Evolutionary conservation across 352 stramenopile species (phyloP).

Genomic region (Thraustochytrium sp.): DNA sequence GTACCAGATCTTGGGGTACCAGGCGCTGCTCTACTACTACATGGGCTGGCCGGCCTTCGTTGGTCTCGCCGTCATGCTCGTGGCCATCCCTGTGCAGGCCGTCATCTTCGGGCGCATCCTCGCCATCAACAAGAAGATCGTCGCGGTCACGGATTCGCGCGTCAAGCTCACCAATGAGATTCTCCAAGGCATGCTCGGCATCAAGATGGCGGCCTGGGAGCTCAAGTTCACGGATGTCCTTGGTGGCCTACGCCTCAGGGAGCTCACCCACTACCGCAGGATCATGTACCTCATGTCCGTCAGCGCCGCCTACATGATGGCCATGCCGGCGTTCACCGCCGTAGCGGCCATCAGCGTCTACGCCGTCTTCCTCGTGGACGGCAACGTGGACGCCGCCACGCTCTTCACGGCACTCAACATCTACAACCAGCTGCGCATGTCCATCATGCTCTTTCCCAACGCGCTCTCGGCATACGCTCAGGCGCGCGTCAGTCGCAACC

Average conservation of each 20-base stretch:
- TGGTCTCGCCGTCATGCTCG: constrained; percentile 77
- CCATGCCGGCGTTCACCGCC: constrained; percentile 22
- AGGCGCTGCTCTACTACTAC: constrained; percentile 62
- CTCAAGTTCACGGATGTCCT: background rate
- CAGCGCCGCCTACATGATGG: constrained; percentile 33
- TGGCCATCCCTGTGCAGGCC: constrained; percentile 81
- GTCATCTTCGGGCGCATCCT: constrained; percentile 75
- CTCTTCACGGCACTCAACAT: constrained; percentile 27
- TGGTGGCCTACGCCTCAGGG: background rate
- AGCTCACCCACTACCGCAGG: background rate
- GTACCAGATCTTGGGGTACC: constrained; percentile 49
- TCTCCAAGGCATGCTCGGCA: constrained; percentile 80
- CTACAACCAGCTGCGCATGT: constrained; percentile 16
- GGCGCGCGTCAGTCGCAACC: background rate
- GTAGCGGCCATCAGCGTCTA: constrained; percentile 6
- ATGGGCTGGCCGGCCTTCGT: constrained; percentile 74
- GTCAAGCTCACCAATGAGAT: constrained; percentile 88
- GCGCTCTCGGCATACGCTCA: background rate
- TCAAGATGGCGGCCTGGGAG: constrained; percentile 92
- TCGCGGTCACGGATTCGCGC: constrained; percentile 69
- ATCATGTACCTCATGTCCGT: constrained; percentile 25
- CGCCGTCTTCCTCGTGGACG: background rate
- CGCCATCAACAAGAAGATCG: constrained; percentile 69
- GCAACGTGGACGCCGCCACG: constrained; percentile 25
- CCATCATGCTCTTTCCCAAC: constrained; percentile 10